phyloP scores from a whole-genome alignment of 1,284 basidiomycete genomes.

The Heterobasidion irregulare region DNA sequence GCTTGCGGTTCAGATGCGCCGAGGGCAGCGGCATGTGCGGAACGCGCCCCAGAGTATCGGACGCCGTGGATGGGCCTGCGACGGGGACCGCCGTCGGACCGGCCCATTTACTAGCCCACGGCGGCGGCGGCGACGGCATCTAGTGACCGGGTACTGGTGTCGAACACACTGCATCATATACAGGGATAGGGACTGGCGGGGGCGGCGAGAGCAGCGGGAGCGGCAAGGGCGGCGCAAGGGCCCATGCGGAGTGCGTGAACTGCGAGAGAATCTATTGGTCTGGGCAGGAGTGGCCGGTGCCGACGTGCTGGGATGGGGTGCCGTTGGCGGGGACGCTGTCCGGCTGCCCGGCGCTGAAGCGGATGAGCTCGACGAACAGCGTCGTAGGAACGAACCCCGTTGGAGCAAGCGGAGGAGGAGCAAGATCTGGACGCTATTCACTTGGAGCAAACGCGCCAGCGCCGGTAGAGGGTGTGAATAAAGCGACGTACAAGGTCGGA shows the following conservation, averaged over 20 bases:
- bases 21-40: neutral
- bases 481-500: too few relatives aligned
- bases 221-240: neutral
- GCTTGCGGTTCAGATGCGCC: neutral
- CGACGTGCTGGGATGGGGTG: conserved; percentile 2
- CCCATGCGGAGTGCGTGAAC: conserved; percentile 16
- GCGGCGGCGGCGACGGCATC: conserved; percentile 48
- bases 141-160: conserved; percentile 23
- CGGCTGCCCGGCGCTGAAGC: conserved; percentile 46
- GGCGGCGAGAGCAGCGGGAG: conserved; percentile 19
- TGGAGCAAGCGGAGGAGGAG: too few relatives aligned
- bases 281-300: conserved; percentile 17
- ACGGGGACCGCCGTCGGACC: conserved; percentile 6
- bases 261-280: conserved; percentile 20
- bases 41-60: neutral
- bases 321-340: conserved; percentile 20
- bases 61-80: neutral
- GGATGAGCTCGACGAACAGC: conserved; percentile 65
- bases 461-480: too few relatives aligned
- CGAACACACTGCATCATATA: conserved; percentile 23
- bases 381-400: conserved; percentile 22
- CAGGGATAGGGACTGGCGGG: conserved; percentile 23
- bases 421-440: too few relatives aligned
- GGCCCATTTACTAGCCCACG: conserved; percentile 56
- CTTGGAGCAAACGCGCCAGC: too few relatives aligned